Evolutionary conservation across 2,329 filamentous ascomycete species (phyloP).

Genomic region (Stachybotrys chartarum): DNA sequence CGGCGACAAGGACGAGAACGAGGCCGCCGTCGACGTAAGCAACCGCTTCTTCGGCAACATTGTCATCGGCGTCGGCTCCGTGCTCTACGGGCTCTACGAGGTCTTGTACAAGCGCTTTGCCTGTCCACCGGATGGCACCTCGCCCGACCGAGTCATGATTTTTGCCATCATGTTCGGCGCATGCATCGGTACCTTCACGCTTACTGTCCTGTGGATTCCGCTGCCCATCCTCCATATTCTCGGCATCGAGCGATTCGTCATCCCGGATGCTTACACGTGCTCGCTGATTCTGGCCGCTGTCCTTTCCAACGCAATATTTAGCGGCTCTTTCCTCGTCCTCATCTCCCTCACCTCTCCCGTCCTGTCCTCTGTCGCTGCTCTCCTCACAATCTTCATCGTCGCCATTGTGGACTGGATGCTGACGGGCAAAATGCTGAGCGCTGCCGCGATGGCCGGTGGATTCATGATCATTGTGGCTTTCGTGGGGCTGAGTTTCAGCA

Average conservation of each 20-base stretch:
- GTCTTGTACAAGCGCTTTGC: conserved; percentile 91
- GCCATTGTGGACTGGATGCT: conserved; percentile 85
- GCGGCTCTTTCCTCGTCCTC: conserved; percentile 84
- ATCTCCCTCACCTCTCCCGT: conserved; percentile 92
- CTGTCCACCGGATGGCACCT: conserved; percentile 85
- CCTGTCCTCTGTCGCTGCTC: conserved; percentile 81
- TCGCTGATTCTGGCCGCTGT: conserved; percentile 76
- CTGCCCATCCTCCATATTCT: conserved; percentile 74
- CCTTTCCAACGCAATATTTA: conserved; percentile 83
- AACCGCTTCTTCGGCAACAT: conserved; percentile 78
- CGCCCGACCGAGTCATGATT: conserved; percentile 81
- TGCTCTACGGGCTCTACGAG: conserved; percentile 95
- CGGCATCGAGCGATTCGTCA: conserved; percentile 74
- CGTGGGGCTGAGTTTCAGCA: conserved; percentile 79
- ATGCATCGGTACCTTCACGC: conserved; percentile 78
- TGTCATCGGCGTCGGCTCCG: conserved; percentile 82
- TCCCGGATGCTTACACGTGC: conserved; percentile 71
- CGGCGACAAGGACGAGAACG: conserved; percentile 57
- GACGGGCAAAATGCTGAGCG: conserved; percentile 68
- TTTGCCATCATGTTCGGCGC: conserved; percentile 92
- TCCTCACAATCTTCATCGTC: conserved; percentile 95
- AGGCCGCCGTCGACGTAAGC: conserved; percentile 41
- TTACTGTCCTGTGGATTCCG: conserved; percentile 86
- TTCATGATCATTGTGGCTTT: conserved; percentile 84
- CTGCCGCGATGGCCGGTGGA: conserved; percentile 74